Evolutionary conservation across 768 basidiomycete genomes (phyloP).

Genomic region (Sporobolomyces phaffii): DNA sequence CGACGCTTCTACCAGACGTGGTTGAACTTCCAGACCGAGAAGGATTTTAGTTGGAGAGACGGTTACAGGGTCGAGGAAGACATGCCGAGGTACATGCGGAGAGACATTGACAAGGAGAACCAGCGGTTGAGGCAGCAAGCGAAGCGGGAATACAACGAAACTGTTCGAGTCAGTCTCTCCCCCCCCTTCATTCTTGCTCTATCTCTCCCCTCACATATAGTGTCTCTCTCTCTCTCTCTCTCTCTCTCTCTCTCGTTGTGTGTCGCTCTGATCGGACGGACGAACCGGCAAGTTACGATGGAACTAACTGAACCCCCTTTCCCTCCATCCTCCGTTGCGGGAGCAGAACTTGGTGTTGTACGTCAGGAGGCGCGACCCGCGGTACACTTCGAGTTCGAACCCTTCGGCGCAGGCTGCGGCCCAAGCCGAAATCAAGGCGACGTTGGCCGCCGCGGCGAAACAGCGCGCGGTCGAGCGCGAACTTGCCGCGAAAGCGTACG

Average conservation of each 20-base stretch:
- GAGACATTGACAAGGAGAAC: conserved; percentile 95
- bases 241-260: not conserved
- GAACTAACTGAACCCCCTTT: too few species aligned
- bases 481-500: conserved; percentile 51
- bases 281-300: conserved; percentile 52
- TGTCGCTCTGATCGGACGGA: conserved; percentile 43
- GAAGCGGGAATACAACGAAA: conserved; percentile 85
- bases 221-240: too few species aligned
- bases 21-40: conserved; percentile 76
- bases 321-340: too few species aligned
- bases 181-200: not conserved
- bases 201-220: too few species aligned
- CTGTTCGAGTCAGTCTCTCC: conserved; percentile 62
- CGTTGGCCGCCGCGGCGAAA: conserved; percentile 44
- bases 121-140: conserved; percentile 83
- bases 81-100: conserved; percentile 73
- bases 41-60: conserved; percentile 83
- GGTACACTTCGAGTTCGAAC: conserved; percentile 47
- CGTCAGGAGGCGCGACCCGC: conserved; percentile 39
- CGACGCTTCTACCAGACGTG: conserved; percentile 77
- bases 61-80: conserved; percentile 77
- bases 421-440: conserved; percentile 43
- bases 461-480: conserved; percentile 45
- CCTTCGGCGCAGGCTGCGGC: conserved; percentile 40
- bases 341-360: conserved; percentile 72